Conservation (phyloP, 2,329 filamentous ascomycete genomes). For the Alternaria sp. region DNA sequence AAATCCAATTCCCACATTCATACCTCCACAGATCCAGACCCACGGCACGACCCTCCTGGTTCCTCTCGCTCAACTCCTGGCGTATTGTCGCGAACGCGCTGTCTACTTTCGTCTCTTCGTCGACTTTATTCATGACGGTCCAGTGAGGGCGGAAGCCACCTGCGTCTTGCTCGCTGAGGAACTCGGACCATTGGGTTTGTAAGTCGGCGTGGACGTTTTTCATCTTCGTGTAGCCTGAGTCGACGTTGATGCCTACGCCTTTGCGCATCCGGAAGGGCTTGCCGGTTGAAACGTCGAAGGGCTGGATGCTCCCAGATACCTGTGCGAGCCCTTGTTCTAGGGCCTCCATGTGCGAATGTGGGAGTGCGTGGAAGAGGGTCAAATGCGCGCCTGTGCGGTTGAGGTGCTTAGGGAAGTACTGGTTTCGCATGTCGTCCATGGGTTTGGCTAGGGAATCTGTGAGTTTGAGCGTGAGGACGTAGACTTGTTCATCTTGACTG, state of each 20-base stretch:
- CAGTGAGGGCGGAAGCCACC: slow-evolving; percentile 51
- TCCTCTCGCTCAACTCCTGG: slow-evolving; percentile 37
- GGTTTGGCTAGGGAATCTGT: slow-evolving; percentile 47
- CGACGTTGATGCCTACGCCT: slow-evolving; percentile 50
- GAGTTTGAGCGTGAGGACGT: slow-evolving; percentile 53
- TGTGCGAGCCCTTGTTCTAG: slow-evolving; percentile 45
- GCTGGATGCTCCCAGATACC: slow-evolving; percentile 35
- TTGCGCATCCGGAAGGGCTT: slow-evolving; percentile 51
- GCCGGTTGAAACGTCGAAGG: slow-evolving; percentile 49
- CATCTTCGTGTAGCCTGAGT: slow-evolving; percentile 40
- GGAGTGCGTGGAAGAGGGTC: slow-evolving; percentile 56
- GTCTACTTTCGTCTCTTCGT: slow-evolving; percentile 48
- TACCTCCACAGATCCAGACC: slow-evolving; percentile 54
- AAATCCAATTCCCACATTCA: slow-evolving; percentile 51
- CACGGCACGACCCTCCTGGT: slow-evolving; percentile 43
- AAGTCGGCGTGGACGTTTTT: slow-evolving; percentile 47
- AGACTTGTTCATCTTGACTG: slow-evolving; percentile 45
- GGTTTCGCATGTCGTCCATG: slow-evolving; percentile 49
- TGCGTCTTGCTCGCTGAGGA: slow-evolving; percentile 53
- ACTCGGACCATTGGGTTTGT: slow-evolving; percentile 45
- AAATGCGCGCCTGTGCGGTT: slow-evolving; percentile 54
- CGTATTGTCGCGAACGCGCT: slow-evolving; percentile 47
- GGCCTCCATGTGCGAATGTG: slow-evolving; percentile 46
- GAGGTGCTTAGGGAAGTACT: slow-evolving; percentile 52
- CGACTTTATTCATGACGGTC: slow-evolving; percentile 57